Evolutionary conservation across 1,139 yeast genomes (phyloP).

Genomic region (Geotrichum restrictum): DNA sequence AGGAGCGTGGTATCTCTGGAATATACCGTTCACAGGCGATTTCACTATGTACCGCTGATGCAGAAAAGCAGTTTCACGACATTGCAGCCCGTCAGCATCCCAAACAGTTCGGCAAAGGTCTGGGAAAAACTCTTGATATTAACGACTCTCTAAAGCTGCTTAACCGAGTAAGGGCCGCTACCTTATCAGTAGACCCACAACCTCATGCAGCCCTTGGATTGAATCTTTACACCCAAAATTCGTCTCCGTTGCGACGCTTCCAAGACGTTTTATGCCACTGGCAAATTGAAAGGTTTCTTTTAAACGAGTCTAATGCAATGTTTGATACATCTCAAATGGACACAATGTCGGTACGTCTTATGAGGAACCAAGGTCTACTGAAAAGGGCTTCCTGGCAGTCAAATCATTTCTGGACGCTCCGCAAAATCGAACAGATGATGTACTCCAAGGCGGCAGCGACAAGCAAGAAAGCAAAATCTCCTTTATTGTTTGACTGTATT

Average conservation of each 20-base stretch:
- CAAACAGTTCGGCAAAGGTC: constrained; percentile 22
- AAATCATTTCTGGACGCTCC: constrained; percentile 17
- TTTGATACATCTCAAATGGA: constrained; percentile 17
- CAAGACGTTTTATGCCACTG: constrained; percentile 81
- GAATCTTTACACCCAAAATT: constrained; percentile 62
- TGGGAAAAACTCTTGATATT: constrained; percentile 13
- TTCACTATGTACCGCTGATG: constrained; percentile 25
- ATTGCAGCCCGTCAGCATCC: constrained; percentile 28
- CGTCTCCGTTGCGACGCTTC: constrained; percentile 85
- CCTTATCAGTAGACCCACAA: constrained; percentile 42
- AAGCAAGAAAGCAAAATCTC: not conserved
- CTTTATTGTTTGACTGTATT: constrained; percentile 12
- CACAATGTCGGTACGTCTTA: constrained; percentile 16
- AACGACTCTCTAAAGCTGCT: constrained; percentile 15
- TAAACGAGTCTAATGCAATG: constrained; percentile 12
- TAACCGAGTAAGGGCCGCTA: constrained; percentile 43
- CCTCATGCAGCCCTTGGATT: constrained; percentile 67
- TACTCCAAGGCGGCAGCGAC: not conserved
- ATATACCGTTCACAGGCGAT: constrained; percentile 53
- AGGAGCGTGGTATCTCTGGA: constrained; percentile 49
- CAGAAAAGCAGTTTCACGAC: constrained; percentile 2
- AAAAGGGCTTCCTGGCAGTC: constrained; percentile 17
- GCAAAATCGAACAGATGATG: constrained; percentile 9
- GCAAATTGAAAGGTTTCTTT: constrained; percentile 51
- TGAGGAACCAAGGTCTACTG: constrained; percentile 19